Conservation (phyloP, 306 rosid genomes). For the Malus sylvestris region DNA sequence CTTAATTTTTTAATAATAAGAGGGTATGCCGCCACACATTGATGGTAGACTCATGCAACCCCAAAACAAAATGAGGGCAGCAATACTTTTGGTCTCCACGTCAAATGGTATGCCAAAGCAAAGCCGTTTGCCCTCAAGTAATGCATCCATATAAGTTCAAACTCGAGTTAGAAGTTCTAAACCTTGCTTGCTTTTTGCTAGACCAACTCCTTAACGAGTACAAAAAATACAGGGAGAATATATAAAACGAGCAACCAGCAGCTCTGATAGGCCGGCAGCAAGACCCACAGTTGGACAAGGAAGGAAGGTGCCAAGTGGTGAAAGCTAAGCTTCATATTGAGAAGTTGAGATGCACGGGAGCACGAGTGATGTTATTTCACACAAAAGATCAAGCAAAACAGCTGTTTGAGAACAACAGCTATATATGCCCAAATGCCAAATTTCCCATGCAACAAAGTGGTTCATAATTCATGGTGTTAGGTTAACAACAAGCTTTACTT, state of each 20-base stretch:
- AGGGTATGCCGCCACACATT: too few relatives aligned
- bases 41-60: too few relatives aligned
- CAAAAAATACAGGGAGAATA: background rate
- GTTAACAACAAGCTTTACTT: conserved; percentile 23
- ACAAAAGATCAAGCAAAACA: conserved; percentile 7
- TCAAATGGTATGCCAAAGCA: too few relatives aligned
- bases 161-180: too few relatives aligned
- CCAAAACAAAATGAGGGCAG: too few relatives aligned
- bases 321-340: conserved; percentile 30
- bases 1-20: too few relatives aligned
- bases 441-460: background rate
- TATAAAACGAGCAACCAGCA: background rate
- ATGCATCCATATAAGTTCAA: too few relatives aligned
- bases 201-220: too few relatives aligned
- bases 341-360: conserved; percentile 57
- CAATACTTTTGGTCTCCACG: too few relatives aligned
- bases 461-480: conserved; percentile 17
- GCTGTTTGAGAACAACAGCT: conserved; percentile 39
- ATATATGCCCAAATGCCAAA: background rate
- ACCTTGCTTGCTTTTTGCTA: too few relatives aligned
- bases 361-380: conserved; percentile 28
- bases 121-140: too few relatives aligned
- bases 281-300: background rate
- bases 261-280: background rate
- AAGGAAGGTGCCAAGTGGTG: conserved; percentile 41